Conservation (phyloP, 129 eudicot genomes). For the Lactuca saligna region DNA sequence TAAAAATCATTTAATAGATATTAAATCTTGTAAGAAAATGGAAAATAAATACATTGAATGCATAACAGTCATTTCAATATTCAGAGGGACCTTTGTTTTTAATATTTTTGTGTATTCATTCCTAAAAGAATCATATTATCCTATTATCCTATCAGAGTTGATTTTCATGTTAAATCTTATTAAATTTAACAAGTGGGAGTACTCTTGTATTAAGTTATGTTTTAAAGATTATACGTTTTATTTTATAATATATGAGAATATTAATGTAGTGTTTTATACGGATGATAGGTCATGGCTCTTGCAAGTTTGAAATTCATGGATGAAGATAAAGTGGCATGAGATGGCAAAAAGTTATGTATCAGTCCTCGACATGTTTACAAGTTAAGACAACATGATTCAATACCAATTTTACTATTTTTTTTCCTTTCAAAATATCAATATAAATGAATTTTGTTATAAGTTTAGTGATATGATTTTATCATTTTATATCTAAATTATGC, state of each 20-base stretch:
- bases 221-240: background rate
- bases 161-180: no score
- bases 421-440: no score
- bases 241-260: background rate
- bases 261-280: background rate
- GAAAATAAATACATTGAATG: no score
- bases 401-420: no score
- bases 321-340: conserved; percentile 1
- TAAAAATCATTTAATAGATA: no score
- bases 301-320: conserved; percentile 14
- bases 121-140: no score
- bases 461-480: background rate
- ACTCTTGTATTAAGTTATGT: no score
- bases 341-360: background rate
- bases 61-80: no score
- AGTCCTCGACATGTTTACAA: background rate
- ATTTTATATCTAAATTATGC: background rate
- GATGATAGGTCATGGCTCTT: conserved; percentile 11
- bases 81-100: no score
- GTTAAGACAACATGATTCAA: background rate
- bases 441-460: background rate
- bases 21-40: no score
- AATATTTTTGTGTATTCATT: no score
- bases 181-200: background rate
- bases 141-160: no score